Evolutionary conservation across 371 early-diverging fungal species (phyloP).

Genomic region (Lichtheimia ornata): DNA sequence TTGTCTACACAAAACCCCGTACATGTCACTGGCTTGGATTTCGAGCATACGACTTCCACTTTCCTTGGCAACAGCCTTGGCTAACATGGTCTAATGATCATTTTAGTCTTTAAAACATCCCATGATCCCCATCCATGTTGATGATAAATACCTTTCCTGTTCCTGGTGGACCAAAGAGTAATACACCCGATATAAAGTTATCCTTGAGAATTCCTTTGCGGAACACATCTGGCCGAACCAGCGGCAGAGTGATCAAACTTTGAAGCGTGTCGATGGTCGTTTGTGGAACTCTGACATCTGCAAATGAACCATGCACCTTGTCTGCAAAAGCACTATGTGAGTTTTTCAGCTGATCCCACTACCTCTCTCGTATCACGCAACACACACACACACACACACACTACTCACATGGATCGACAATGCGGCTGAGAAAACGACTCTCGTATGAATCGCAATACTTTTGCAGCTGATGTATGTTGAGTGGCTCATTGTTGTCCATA

Average conservation of each 20-base stretch:
- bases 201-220: conserved; percentile 74
- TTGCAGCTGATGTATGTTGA: conserved; percentile 27
- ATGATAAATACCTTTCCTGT: conserved; percentile 72
- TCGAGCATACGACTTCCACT: conserved; percentile 92
- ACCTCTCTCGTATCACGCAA: conserved; percentile 2
- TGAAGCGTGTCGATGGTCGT: conserved; percentile 81
- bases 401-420: conserved; percentile 65
- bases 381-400: neutral
- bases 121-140: neutral
- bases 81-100: conserved; percentile 82
- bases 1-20: conserved; percentile 8
- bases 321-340: conserved; percentile 21
- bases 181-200: conserved; percentile 79
- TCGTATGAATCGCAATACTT: conserved; percentile 56
- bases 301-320: conserved; percentile 64
- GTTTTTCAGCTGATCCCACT: neutral
- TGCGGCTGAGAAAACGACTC: conserved; percentile 54
- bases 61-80: conserved; percentile 95
- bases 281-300: conserved; percentile 59
- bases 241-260: conserved; percentile 83
- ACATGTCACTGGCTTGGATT: conserved; percentile 94
- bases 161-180: conserved; percentile 98
- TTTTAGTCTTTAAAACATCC: neutral
- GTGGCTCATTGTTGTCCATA: conserved; percentile 8
- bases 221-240: conserved; percentile 82